These are phyloP conservation scores for Pilasporangium apinafurcum DNA, from an alignment of 352 stramenopile genomes.

Conservation along the genomic window DNA sequence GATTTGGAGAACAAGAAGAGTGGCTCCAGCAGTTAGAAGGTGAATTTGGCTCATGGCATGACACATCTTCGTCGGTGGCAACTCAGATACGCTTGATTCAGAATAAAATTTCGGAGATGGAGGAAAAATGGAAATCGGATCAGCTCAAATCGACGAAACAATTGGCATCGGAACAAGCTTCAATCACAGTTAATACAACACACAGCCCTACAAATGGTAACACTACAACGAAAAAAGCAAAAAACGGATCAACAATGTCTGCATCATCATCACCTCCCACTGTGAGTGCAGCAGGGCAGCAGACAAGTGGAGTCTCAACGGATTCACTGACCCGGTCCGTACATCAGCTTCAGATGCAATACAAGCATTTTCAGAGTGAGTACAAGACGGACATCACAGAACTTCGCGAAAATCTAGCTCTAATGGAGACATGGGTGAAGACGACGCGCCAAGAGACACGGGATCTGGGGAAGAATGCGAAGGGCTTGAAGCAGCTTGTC, in stretches of 20 bases:
- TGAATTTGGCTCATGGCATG: conserved; percentile 49
- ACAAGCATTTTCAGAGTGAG: conserved; percentile 31
- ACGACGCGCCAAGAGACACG: conserved; percentile 34
- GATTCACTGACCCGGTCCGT: conserved; percentile 12
- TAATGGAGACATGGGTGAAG: conserved; percentile 33
- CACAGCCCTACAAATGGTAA: conserved; percentile 1
- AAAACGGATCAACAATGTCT: neutral
- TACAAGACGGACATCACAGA: conserved; percentile 21
- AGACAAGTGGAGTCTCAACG: neutral
- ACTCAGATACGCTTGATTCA: conserved; percentile 24
- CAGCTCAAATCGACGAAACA: conserved; percentile 25
- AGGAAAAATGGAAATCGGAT: conserved; percentile 14
- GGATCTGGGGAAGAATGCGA: conserved; percentile 34
- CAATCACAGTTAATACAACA: neutral
- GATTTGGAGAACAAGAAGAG: conserved; percentile 64
- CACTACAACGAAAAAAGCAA: neutral
- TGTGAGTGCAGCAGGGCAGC: neutral
- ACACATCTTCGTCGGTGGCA: conserved; percentile 23
- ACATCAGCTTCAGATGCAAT: conserved; percentile 24
- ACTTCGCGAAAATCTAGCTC: conserved; percentile 29
- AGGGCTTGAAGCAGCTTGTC: conserved; percentile 64
- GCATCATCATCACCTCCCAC: neutral
- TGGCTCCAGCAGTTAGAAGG: conserved; percentile 78
- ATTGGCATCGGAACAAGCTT: neutral
- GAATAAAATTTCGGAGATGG: conserved; percentile 17